Evolutionary conservation across 2,329 filamentous ascomycete genomes (phyloP).

Genomic region (Thelonectria olida): DNA sequence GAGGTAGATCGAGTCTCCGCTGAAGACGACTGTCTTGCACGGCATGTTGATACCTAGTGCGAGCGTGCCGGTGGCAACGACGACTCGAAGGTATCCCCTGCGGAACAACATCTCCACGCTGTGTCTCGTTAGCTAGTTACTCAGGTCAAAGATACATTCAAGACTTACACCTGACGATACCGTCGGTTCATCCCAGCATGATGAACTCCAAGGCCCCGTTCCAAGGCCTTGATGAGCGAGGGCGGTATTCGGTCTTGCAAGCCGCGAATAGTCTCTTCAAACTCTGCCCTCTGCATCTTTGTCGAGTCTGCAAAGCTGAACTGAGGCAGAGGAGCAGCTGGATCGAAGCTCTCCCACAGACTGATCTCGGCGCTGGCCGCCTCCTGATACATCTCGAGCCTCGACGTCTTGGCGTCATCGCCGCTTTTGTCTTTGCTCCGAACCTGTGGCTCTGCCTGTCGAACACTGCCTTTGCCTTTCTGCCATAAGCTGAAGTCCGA

Average conservation of each 20-base stretch:
- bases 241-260: constrained; percentile 59
- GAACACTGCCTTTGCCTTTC: constrained; percentile 51
- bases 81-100: constrained; percentile 73
- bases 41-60: constrained; percentile 86
- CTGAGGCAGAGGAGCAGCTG: constrained; percentile 66
- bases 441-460: constrained; percentile 37
- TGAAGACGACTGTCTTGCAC: constrained; percentile 83
- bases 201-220: constrained; percentile 78
- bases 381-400: constrained; percentile 66
- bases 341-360: constrained; percentile 72
- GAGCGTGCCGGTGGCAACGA: constrained; percentile 80
- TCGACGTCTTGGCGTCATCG: constrained; percentile 50
- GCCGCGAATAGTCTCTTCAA: constrained; percentile 56
- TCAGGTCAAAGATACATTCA: neutral
- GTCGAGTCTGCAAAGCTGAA: constrained; percentile 74
- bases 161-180: constrained; percentile 71
- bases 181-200: constrained; percentile 82
- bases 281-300: constrained; percentile 65
- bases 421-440: constrained; percentile 54
- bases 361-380: constrained; percentile 63
- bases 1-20: constrained; percentile 76
- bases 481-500: constrained; percentile 66
- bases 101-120: constrained; percentile 79
- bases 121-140: constrained; percentile 12
- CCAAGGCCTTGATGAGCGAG: constrained; percentile 67